Percentiles rank a stretch among this genome's conserved stretches.
These are phyloP conservation scores for Lupinus albus DNA, from an alignment of 306 rosid genomes.

Conservation along the genomic window DNA sequence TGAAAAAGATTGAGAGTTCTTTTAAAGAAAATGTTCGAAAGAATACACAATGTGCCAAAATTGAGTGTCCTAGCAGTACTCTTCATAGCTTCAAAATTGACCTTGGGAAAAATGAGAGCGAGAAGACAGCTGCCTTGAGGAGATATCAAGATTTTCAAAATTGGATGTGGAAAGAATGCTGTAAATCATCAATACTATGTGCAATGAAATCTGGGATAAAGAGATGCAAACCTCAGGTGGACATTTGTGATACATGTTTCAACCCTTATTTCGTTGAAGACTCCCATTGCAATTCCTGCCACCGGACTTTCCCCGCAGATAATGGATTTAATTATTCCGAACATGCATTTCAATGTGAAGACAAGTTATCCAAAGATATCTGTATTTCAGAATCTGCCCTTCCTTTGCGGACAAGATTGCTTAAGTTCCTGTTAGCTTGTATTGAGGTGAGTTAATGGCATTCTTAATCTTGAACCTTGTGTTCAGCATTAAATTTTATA, in stretches of 20 bases:
- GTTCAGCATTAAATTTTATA: slow-evolving; percentile 8
- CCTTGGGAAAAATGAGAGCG: slow-evolving; percentile 73
- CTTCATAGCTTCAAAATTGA: slow-evolving; percentile 73
- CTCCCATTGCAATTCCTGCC: slow-evolving; percentile 84
- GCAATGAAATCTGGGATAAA: slow-evolving; percentile 73
- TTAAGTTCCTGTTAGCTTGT: slow-evolving; percentile 67
- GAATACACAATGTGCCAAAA: slow-evolving; percentile 45
- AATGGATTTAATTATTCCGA: slow-evolving; percentile 58
- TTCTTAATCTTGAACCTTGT: neutral
- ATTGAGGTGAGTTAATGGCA: slow-evolving; percentile 70
- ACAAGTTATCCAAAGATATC: slow-evolving; percentile 47
- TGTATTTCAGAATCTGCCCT: slow-evolving; percentile 59
- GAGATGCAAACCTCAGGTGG: slow-evolving; percentile 73
- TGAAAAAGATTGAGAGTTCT: slow-evolving; percentile 80
- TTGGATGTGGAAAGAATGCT: slow-evolving; percentile 92
- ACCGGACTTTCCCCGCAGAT: slow-evolving; percentile 53
- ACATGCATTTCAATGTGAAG: slow-evolving; percentile 71
- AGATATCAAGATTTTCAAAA: slow-evolving; percentile 88
- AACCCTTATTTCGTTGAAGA: slow-evolving; percentile 64
- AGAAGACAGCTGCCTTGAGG: slow-evolving; percentile 73
- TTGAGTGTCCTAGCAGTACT: slow-evolving; percentile 71
- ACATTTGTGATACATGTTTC: slow-evolving; percentile 70
- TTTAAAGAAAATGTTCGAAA: slow-evolving; percentile 75
- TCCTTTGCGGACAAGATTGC: slow-evolving; percentile 76
- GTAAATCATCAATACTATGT: slow-evolving; percentile 58